Evolutionary conservation across 495 filamentous ascomycete genomes (phyloP), one percentile per base, ranked within the genome.

Genomic region (Aspergillus homomorphus): DNA sequence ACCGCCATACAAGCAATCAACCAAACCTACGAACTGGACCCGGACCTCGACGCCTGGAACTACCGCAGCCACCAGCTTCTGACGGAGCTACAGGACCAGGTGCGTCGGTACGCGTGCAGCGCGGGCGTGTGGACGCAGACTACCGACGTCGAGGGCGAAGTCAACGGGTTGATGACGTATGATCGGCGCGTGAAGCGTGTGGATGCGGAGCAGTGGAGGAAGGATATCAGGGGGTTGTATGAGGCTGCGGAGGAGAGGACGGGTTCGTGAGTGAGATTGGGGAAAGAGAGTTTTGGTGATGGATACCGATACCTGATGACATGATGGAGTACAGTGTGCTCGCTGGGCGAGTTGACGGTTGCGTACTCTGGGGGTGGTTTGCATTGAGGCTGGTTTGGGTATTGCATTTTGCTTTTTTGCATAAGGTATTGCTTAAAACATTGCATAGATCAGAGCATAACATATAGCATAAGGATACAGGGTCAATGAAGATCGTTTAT

Each of bases 141-240:
- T 1, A 87, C 84, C 0, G 86, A 89, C 63, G 85, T 89, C 10
- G 87, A 89, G 66, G 85, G 85, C n/a, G 87, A 89, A 69, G 82
- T 88, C 46, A 89, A 89, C 61, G 87, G 87, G 4, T 66, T 89
- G 54, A 68, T 87, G 58, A 87, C 85, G 1, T 88, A 88, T 56
- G 86, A 89, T 69, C 82, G 87, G 55, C 51, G 72, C 0, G 21
- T 87, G 0, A 66, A 81, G 54, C 72, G 85, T 19, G 76, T 80
- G 2, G 71, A 88, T 65, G 72, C 72, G 58, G 65, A 66, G 38
- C 82, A 84, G 71, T 88, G 86, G 86, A 75, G 74, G 56, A 64
- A 56, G 2, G 86, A 88, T 66, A 84, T 88, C 43, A 61, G 80
- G 67, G 80, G 69, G 4, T 65, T 88, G 42, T 87, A 84, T 65